Evolutionary conservation across 768 basidiomycete species (phyloP).

Genomic region (Serendipita indica): DNA sequence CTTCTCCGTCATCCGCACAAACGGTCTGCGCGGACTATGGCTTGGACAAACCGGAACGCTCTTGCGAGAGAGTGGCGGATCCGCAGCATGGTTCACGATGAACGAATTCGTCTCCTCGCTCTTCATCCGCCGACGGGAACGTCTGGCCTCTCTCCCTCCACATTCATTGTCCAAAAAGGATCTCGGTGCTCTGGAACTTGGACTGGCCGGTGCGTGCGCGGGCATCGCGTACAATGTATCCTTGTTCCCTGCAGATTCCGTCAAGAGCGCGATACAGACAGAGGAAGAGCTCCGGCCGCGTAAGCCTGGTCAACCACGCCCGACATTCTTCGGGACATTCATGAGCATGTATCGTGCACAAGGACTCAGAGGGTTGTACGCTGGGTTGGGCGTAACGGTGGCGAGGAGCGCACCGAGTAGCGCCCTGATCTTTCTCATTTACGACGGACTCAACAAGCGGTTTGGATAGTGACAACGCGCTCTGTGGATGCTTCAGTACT

Average conservation of each 20-base stretch:
- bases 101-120: slow-evolving; percentile 61
- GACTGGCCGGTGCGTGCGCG: slow-evolving; percentile 72
- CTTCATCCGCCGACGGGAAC: slow-evolving; percentile 41
- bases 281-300: slow-evolving; percentile 67
- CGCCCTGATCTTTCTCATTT: slow-evolving; percentile 86
- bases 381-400: slow-evolving; percentile 85
- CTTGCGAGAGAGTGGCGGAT: slow-evolving; percentile 84
- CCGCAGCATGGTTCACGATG: slow-evolving; percentile 78
- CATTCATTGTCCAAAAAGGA: not conserved
- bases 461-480: slow-evolving; percentile 40
- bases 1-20: slow-evolving; percentile 40
- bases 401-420: slow-evolving; percentile 75
- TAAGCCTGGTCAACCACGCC: slow-evolving; percentile 21
- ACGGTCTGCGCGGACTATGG: slow-evolving; percentile 84
- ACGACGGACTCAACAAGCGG: slow-evolving; percentile 51
- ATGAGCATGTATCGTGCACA: slow-evolving; percentile 55
- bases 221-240: slow-evolving; percentile 75
- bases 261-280: slow-evolving; percentile 92
- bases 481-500: too few species aligned
- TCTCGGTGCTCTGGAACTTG: slow-evolving; percentile 53
- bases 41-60: slow-evolving; percentile 88
- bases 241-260: slow-evolving; percentile 89
- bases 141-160: slow-evolving; percentile 21
- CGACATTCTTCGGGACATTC: slow-evolving; percentile 44
- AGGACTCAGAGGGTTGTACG: slow-evolving; percentile 76